A percentile compares a stretch with the other conserved stretches of the same genome.
phyloP scores from a whole-genome alignment of 2,329 filamentous ascomycete genomes.

The Chrysoporthe austroafricana region DNA sequence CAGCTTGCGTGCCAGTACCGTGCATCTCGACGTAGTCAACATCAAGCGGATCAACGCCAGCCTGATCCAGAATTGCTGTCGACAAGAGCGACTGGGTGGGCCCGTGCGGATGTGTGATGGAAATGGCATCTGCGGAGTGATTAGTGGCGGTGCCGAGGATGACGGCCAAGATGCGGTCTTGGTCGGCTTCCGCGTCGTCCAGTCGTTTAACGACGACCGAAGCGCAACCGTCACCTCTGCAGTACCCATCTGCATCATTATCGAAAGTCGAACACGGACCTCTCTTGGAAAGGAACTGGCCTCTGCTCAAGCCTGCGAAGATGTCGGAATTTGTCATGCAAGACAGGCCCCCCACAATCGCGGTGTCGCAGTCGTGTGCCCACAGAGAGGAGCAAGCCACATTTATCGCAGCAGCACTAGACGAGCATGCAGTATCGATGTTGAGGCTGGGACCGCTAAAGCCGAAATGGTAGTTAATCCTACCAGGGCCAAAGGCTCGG shows the following conservation, averaged over 20 bases:
- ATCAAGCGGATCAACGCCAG: slow-evolving; percentile 75
- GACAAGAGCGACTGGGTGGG: slow-evolving; percentile 76
- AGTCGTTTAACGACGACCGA: slow-evolving; percentile 79
- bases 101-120: slow-evolving; percentile 82
- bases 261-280: slow-evolving; percentile 82
- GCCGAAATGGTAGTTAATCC: slow-evolving; percentile 78
- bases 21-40: slow-evolving; percentile 89
- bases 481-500: slow-evolving; percentile 51
- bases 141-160: slow-evolving; percentile 78
- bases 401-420: slow-evolving; percentile 72
- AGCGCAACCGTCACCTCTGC: slow-evolving; percentile 75
- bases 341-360: slow-evolving; percentile 77
- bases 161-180: slow-evolving; percentile 76
- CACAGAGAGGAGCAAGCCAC: slow-evolving; percentile 74
- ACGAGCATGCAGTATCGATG: slow-evolving; percentile 80
- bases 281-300: slow-evolving; percentile 77
- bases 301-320: slow-evolving; percentile 74
- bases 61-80: slow-evolving; percentile 69
- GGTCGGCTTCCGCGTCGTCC: slow-evolving; percentile 75
- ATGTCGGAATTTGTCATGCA: slow-evolving; percentile 82
- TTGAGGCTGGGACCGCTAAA: slow-evolving; percentile 74
- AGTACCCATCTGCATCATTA: slow-evolving; percentile 80
- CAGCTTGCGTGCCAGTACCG: slow-evolving; percentile 84
- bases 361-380: slow-evolving; percentile 79
- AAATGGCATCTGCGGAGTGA: slow-evolving; percentile 79